phyloP scores from a whole-genome alignment of 75 land plant species.

The Pinus tabuliformis region DNA sequence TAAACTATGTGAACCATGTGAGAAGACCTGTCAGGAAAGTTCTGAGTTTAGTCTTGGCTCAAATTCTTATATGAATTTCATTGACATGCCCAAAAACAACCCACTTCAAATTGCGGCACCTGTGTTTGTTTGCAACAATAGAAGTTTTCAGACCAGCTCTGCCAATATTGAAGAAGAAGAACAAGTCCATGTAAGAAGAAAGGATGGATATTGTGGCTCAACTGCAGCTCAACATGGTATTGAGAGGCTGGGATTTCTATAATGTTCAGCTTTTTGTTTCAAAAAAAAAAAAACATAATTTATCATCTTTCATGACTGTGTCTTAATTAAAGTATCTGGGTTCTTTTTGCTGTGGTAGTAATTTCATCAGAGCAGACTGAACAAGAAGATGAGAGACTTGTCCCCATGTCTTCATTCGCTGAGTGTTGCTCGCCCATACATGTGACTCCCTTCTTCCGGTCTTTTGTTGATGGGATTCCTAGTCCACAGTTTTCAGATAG shows the following conservation, averaged over 20 bases:
- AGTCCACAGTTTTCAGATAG: slow-evolving; percentile 76
- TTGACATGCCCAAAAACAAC: slow-evolving; percentile 1
- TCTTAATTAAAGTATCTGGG: background rate
- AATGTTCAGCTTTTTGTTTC: background rate
- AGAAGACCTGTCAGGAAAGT: slow-evolving; percentile 31
- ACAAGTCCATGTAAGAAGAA: background rate
- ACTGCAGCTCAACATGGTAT: slow-evolving; percentile 3
- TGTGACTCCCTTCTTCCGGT: slow-evolving; percentile 40
- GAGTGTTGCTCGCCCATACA: slow-evolving; percentile 53
- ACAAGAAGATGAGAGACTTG: slow-evolving; percentile 14
- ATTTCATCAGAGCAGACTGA: background rate
- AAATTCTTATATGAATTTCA: slow-evolving; percentile 6
- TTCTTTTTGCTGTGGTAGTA: background rate
- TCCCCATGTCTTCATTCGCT: slow-evolving; percentile 15
- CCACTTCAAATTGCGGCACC: background rate
- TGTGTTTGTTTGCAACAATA: background rate
- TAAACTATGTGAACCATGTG: slow-evolving; percentile 5
- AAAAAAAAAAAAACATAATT: background rate
- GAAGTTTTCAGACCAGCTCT: slow-evolving; percentile 1
- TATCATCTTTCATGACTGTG: background rate
- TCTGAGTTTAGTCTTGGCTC: slow-evolving; percentile 50
- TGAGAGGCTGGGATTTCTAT: background rate
- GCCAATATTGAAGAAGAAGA: slow-evolving; percentile 2
- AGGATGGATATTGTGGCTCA: slow-evolving; percentile 1
- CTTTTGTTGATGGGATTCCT: slow-evolving; percentile 60